Base-by-base conservation (phyloP, 2,329 filamentous ascomycete species). In the Eurotiales sp. region DNA sequence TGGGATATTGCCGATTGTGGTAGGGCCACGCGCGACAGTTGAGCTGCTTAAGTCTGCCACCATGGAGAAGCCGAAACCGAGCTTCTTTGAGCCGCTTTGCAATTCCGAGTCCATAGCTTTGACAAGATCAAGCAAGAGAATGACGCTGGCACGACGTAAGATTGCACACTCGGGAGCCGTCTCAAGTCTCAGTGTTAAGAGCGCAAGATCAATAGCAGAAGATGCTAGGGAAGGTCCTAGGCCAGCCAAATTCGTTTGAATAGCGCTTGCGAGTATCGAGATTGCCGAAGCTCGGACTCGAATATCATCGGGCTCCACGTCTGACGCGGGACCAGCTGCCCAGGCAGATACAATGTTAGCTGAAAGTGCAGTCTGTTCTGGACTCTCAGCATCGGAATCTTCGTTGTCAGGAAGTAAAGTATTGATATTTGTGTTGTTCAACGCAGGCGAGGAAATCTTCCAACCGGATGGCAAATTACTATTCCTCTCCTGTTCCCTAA, bases 261-360 rank as follows among this genome's bases (percentile, higher is more conserved):
- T 62, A 0, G 70, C 70, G 1, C 67, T 69, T 3, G 69, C 70
- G 4, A 74, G 63, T 25, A 74, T 69, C 2, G 72, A 74, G 3
- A 74, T 59, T 12, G 72, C 72, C 1, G 72, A 74, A n/a, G 71
- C 63, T 3, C 72, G 66, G 1, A 67, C 59, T 11, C 72, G 71
- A 1, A 74, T 62, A 50, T 74, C 72, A 48, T 74, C 72, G n/a
- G 71, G 70, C 21, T 71, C 64, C 19, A 64, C 58, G 45, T 73
- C 70, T 8, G 61, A 56, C 1, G 61, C 53, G 3, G 69, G 63
- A 15, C 71, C 71, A 3, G 67, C 64, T 3, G 67, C 70, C 71
- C 71, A 73, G 22, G 70, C 65, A n/a, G 67, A 58, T 12, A 73
- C 54, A 7, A 73, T 68, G 36, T 67, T 71, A 2, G 64, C 63